Base-by-base conservation (phyloP, 2,329 filamentous ascomycete genomes). In the Fusarium veterinarium region DNA sequence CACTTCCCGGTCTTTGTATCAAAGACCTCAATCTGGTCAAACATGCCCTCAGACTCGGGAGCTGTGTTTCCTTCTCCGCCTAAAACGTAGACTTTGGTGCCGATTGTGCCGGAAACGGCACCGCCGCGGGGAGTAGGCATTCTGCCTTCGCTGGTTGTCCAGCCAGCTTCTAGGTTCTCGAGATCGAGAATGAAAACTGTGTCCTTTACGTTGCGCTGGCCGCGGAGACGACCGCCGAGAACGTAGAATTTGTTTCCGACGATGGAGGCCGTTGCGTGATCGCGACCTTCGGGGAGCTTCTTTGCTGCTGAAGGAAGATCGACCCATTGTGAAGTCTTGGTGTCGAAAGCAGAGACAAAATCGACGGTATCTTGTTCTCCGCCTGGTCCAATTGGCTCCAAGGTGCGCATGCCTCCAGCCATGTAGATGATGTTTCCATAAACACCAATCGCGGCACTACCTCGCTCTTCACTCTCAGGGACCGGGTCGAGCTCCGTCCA, bases 61-160 rank as follows among this genome's bases (percentile, higher is more conserved):
- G 55, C 66, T 1, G 52, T 28, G 56, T 83, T 81, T 0, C 81
- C 83, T 49, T 84, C 82, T 8, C 82, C 83, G 2, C 82, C 82
- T 58, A 84, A 78, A 1, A 79, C 77, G 46, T 81, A 84, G 16
- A 83, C 67, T 23, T 69, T 67, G 1, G 52, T 60, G 1, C 74
- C 78, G 3, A 83, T 52, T 1, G 75, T 75, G 0, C 72, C 79
- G 2, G 67, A 76, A 83, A 64, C 65, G 1, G 74, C 56, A 0
- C 82, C 83, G 6, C 82, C 83, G 0, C 82, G 75, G 0, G 83
- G 60, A 5, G 80, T 83, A 0, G 81, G 81, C 82, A 85, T 83
- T n/a, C 49, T 63, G 6, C 56, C 74, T 11, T 60, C 48, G 14
- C 73, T 77, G 2, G 73, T 77, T 0, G 16, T 63, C 82, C 81